phyloP scores from a whole-genome alignment of 139 green algal species.

The Chlamydomonas schloesseri region DNA sequence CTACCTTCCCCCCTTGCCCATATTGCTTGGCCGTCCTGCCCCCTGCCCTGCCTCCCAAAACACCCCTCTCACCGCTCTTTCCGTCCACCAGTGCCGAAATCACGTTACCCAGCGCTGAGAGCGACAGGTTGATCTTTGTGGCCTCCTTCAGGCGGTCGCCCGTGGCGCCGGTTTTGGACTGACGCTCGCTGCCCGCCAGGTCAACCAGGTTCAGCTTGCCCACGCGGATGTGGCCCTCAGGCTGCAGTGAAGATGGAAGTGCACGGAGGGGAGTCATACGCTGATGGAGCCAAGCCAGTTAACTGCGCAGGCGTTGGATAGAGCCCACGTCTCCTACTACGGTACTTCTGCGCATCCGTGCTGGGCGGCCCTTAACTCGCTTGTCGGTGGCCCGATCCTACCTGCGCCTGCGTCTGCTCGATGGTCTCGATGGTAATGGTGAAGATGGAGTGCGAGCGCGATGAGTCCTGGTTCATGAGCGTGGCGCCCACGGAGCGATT shows the following conservation, averaged over 20 bases:
- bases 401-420: constrained; percentile 39
- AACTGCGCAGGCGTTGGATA: too few species aligned
- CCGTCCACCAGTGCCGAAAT: constrained; percentile 80
- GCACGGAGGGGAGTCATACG: neutral
- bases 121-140: constrained; percentile 82
- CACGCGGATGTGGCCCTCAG: constrained; percentile 76
- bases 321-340: too few species aligned
- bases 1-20: too few species aligned
- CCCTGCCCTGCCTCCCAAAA: neutral
- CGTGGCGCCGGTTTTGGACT: constrained; percentile 68
- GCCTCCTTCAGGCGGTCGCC: constrained; percentile 82
- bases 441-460: constrained; percentile 90
- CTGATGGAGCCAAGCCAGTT: too few species aligned
- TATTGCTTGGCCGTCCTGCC: too few species aligned
- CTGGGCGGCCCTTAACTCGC: too few species aligned
- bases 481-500: constrained; percentile 84
- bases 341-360: too few species aligned
- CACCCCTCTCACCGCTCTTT: constrained; percentile 59
- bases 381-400: neutral
- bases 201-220: constrained; percentile 95
- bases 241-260: constrained; percentile 10
- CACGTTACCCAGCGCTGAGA: constrained; percentile 77
- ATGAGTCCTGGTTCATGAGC: constrained; percentile 93
- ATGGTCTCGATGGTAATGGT: constrained; percentile 87
- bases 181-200: constrained; percentile 87